These are phyloP conservation scores for Pseudoneurospora amorphoporcata DNA, from an alignment of 495 filamentous ascomycete genomes.

Conservation along the genomic window DNA sequence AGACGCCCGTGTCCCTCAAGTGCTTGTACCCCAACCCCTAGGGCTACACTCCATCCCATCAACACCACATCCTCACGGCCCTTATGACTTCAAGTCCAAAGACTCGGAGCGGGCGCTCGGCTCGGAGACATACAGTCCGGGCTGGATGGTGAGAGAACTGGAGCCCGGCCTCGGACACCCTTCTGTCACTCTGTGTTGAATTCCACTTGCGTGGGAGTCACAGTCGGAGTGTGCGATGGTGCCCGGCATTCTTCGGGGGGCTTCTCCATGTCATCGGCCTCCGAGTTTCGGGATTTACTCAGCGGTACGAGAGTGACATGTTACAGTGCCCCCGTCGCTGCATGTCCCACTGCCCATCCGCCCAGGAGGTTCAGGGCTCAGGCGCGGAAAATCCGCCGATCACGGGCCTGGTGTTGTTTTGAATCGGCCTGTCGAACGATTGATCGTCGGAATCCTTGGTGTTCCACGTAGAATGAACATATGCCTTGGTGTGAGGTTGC, in stretches of 20 bases:
- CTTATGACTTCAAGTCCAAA: not conserved
- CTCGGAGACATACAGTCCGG: not conserved
- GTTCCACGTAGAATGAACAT: not conserved
- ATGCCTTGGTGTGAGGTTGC: not conserved
- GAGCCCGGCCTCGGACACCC: not conserved
- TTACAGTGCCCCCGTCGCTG: not conserved
- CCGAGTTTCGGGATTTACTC: not conserved
- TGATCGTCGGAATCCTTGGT: not conserved
- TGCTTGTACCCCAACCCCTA: not conserved
- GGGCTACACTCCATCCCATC: not conserved
- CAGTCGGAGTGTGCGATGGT: not conserved
- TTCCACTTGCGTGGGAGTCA: not conserved
- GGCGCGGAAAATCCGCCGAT: not conserved
- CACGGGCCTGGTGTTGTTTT: not conserved
- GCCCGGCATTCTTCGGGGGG: not conserved
- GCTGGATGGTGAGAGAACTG: not conserved
- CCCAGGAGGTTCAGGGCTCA: not conserved
- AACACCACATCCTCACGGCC: not conserved
- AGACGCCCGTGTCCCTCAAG: not conserved
- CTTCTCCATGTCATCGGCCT: not conserved
- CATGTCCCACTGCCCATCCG: not conserved
- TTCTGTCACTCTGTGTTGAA: not conserved
- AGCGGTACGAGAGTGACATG: not conserved
- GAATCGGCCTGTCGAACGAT: not conserved
- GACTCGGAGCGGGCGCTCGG: not conserved